These are phyloP conservation scores for Mycena latifolia DNA, from an alignment of 768 basidiomycete species.

Conservation along the genomic window DNA sequence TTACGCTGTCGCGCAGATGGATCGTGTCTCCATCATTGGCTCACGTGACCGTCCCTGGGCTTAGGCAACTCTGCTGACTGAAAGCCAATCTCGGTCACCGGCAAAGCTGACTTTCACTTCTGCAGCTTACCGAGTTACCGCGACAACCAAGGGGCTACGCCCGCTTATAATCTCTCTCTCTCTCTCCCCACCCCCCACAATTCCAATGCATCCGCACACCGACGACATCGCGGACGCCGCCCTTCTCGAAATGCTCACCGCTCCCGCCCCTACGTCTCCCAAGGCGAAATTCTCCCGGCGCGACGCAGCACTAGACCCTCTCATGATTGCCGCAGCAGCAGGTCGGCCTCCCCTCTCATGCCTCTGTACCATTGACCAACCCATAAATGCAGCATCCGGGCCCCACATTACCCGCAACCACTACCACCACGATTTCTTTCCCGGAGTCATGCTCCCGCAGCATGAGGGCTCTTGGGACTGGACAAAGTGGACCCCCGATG, in stretches of 20 bases:
- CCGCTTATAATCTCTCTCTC: too few species aligned
- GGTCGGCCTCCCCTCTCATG: conserved; percentile 10
- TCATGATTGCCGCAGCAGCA: conserved; percentile 79
- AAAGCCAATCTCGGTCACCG: too few species aligned
- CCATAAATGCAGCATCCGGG: conserved; percentile 62
- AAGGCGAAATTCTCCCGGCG: conserved; percentile 64
- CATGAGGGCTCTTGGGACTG: conserved; percentile 69
- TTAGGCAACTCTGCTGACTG: too few species aligned
- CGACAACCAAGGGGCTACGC: too few species aligned
- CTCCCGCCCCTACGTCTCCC: conserved; percentile 54
- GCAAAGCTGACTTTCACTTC: too few species aligned
- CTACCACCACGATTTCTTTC: conserved; percentile 85
- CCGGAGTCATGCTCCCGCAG: conserved; percentile 64
- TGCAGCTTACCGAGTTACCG: too few species aligned
- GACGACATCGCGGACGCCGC: conserved; percentile 63
- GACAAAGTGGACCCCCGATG: conserved; percentile 66
- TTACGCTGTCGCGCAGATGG: too few species aligned
- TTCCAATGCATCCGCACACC: conserved; percentile 30
- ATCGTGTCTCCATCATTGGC: too few species aligned
- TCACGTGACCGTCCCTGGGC: too few species aligned
- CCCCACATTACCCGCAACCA: conserved; percentile 89
- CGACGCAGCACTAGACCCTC: conserved; percentile 82
- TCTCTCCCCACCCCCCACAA: too few species aligned
- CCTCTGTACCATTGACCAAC: neutral
- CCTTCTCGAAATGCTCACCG: conserved; percentile 76